These are phyloP conservation scores for Lipomyces mesembrius DNA, from an alignment of 805 yeast species.

Conservation along the genomic window DNA sequence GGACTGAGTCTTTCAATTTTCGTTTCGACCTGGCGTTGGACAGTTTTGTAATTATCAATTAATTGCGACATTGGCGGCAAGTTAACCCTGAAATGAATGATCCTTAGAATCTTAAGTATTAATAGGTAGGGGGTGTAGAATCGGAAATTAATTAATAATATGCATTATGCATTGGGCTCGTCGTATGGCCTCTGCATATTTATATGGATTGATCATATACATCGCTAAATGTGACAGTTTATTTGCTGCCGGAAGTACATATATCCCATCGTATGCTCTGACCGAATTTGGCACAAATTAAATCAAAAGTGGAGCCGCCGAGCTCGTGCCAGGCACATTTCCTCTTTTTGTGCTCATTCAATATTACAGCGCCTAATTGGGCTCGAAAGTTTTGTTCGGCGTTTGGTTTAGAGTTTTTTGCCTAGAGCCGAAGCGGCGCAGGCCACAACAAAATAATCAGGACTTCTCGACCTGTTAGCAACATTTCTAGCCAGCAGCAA, in stretches of 20 bases:
- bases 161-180: background rate
- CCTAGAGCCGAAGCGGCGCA: background rate
- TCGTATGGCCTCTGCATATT: background rate
- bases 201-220: too few species aligned
- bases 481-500: background rate
- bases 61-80: background rate
- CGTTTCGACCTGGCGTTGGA: background rate
- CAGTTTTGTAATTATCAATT: background rate
- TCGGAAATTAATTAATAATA: background rate
- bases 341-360: background rate
- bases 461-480: too few species aligned
- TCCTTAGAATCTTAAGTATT: background rate
- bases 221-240: too few species aligned
- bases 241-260: too few species aligned
- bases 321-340: slow-evolving; percentile 1
- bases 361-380: background rate
- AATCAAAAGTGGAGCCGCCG: background rate
- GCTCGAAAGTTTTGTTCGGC: background rate
- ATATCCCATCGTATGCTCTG: background rate
- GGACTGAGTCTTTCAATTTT: background rate
- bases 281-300: background rate
- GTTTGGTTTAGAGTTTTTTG: background rate
- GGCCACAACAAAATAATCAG: too few species aligned
- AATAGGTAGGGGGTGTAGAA: background rate
- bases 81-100: background rate